Evolutionary conservation across 2,329 filamentous ascomycete species (phyloP), one percentile per base, ranked within the genome.

Genomic region (Chrysoporthe deuterocubensis): DNA sequence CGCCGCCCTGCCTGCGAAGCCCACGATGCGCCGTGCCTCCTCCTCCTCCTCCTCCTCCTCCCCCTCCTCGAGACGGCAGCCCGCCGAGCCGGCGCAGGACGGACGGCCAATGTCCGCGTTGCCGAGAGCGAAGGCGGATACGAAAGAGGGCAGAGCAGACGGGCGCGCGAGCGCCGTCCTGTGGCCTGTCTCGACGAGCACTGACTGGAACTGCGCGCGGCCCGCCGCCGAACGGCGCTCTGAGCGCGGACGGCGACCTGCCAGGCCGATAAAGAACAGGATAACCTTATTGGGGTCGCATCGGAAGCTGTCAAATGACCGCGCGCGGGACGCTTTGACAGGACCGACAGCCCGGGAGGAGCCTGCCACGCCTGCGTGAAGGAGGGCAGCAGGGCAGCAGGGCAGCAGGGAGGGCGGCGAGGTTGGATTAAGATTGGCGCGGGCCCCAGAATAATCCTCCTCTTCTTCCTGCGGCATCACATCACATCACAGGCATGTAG

Each of bases 261-360:
- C 14, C 21, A 14, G 32, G 32, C 32, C 21, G 50, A 54, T 54
- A 54, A 16, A 54, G 11, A 32, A 54, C 11, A 32, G 50, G 50
- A 54, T 54, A 54, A 54, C 50, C 50, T 54, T 54, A 54, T 54
- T 54, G 21, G 32, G 21, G 50, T 34, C 50, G 50, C 21, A 52
- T 52, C 48, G 48, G 26, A 2, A 32, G 21, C 48, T 26, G 48
- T 52, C 48, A 52, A 6, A 8, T 21, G 48, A 13, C 48, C 48
- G 26, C 11, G 26, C 48, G 48, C 21, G 48, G 48, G n/a, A 52
- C 48, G 48, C 48, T 32, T 54, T 32, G 50, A 54, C 13, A 40
- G 37, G 37, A 40, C 50, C 50, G 21, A 34, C 4, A 21, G 13
- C 48, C 50, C 21, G 50, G 50, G 50, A 48, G 32, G 16, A 26